Conservation (phyloP, 116 monocot genomes). For the Papilionanthe hybrid region DNA sequence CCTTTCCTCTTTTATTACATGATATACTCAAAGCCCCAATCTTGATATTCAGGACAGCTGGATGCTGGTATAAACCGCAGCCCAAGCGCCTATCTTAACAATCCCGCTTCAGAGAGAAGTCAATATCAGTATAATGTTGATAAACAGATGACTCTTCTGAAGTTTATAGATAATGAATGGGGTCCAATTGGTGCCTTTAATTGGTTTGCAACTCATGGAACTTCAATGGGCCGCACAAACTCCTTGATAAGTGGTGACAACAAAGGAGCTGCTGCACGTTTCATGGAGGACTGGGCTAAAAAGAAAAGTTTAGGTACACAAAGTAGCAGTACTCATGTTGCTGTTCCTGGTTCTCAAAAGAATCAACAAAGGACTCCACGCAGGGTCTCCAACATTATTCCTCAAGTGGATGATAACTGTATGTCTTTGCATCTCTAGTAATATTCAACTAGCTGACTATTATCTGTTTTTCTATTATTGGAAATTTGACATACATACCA, state of each 20-base stretch:
- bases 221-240: conserved; percentile 66
- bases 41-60: conserved; percentile 40
- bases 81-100: conserved; percentile 61
- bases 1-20: background rate
- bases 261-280: conserved; percentile 71
- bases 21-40: background rate
- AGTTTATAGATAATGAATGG: conserved; percentile 51
- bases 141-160: conserved; percentile 60
- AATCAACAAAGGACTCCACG: conserved; percentile 14
- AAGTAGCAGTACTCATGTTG: conserved; percentile 2
- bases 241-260: conserved; percentile 67
- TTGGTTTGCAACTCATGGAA: conserved; percentile 80
- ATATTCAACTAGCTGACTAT: background rate
- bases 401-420: conserved; percentile 41
- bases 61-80: conserved; percentile 72
- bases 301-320: conserved; percentile 27
- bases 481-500: no score
- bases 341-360: conserved; percentile 4
- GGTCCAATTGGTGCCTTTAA: conserved; percentile 64
- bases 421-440: conserved; percentile 7
- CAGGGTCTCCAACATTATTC: conserved; percentile 43
- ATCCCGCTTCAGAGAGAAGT: conserved; percentile 43
- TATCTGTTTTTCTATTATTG: no score
- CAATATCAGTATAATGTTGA: conserved; percentile 52
- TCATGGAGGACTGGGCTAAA: conserved; percentile 69